These are phyloP conservation scores for Histomonas meleagridis DNA, from an alignment of 208 protist genomes.

Conservation along the genomic window DNA sequence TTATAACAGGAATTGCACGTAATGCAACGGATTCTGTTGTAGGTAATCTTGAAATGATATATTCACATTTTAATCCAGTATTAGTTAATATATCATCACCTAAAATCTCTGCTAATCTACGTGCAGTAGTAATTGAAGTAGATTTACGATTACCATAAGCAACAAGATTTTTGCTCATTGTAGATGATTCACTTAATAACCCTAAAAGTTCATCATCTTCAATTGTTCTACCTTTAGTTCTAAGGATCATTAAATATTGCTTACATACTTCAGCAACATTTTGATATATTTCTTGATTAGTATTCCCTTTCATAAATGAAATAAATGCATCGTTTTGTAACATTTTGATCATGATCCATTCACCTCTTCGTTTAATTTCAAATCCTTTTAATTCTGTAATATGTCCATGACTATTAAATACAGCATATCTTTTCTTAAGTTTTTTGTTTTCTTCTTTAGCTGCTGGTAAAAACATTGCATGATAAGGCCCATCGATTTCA, in stretches of 20 bases:
- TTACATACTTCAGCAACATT: slow-evolving; percentile 69
- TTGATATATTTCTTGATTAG: slow-evolving; percentile 79
- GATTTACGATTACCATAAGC: slow-evolving; percentile 95
- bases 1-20: slow-evolving; percentile 15
- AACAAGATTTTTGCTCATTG: slow-evolving; percentile 45
- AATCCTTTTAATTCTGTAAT: slow-evolving; percentile 99
- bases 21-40: not conserved
- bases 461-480: slow-evolving; percentile 94
- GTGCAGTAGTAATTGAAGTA: slow-evolving; percentile 82
- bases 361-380: slow-evolving; percentile 99
- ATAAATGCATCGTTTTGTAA: slow-evolving; percentile 87
- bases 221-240: slow-evolving; percentile 50
- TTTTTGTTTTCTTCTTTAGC: slow-evolving; percentile 89
- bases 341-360: slow-evolving; percentile 95
- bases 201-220: slow-evolving; percentile 83
- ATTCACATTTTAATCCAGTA: not conserved
- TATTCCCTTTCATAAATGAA: slow-evolving; percentile 81
- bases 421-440: slow-evolving; percentile 81
- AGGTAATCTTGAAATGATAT: not conserved
- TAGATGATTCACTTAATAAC: slow-evolving; percentile 79
- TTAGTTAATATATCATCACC: slow-evolving; percentile 56
- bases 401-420: slow-evolving; percentile 86
- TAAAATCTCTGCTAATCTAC: slow-evolving; percentile 87
- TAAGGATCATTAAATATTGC: slow-evolving; percentile 23
- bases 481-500: slow-evolving; percentile 98